A percentile compares a stretch with the other conserved stretches of the same genome.
These are phyloP conservation scores for Podospora australis DNA, from an alignment of 495 filamentous ascomycete genomes.

Conservation along the genomic window DNA sequence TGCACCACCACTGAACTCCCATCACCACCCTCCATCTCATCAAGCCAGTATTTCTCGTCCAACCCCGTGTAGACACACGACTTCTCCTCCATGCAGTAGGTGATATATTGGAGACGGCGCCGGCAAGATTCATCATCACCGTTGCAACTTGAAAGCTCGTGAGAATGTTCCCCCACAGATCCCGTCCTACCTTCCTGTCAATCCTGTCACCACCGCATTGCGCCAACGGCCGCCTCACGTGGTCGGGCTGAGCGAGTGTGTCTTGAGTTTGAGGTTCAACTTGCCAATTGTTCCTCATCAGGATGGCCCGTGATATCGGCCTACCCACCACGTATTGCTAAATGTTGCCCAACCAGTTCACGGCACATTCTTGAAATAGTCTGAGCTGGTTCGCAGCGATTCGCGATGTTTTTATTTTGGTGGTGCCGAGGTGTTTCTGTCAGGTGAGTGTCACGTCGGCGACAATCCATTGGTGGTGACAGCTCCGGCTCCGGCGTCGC, in stretches of 20 bases:
- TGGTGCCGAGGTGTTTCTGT: slow-evolving; percentile 3
- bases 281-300: neutral
- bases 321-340: slow-evolving; percentile 2
- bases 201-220: neutral
- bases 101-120: too few species aligned
- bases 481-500: slow-evolving; percentile 13
- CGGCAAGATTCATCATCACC: too few species aligned
- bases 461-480: slow-evolving; percentile 10
- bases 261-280: neutral
- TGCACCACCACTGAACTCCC: too few species aligned
- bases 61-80: too few species aligned
- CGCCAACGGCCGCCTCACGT: slow-evolving; percentile 3
- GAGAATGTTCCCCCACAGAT: slow-evolving; percentile 1
- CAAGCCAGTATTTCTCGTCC: too few species aligned
- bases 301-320: neutral
- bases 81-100: too few species aligned
- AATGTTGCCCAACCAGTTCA: slow-evolving; percentile 6
- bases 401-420: too few species aligned
- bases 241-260: neutral
- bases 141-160: too few species aligned
- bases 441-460: slow-evolving; percentile 1
- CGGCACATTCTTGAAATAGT: neutral
- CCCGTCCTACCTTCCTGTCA: neutral
- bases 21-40: too few species aligned
- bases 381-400: neutral